Evolutionary conservation across 1,284 basidiomycete species (phyloP), one percentile per base, ranked within the genome.

Genomic region (Fomitiporia mediterranea): DNA sequence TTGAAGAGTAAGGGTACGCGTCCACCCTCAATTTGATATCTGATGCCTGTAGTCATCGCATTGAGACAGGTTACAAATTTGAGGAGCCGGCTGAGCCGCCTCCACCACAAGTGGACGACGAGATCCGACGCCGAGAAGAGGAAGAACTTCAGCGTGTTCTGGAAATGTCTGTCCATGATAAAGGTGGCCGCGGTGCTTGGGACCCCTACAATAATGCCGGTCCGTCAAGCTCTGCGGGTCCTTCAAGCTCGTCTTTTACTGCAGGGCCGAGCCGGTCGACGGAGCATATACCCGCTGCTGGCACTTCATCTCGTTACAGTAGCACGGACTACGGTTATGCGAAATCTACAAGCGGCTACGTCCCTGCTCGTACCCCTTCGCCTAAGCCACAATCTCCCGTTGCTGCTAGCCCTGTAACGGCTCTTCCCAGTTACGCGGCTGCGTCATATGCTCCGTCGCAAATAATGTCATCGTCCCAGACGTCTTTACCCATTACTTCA

Each of bases 61-160:
- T 48, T 9, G 19, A 21, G n/a, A 52, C 51, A 90, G 88, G 82
- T 58, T 87, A 82, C 70, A 86, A 81, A 62, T 92, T 92, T 60
- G 83, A 87, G 54, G 70, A 78, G 15, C 74, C 79, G 0, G 66
- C 76, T 30, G 89, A 92, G 66, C 74, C 83, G 4, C 76, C 81
- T n/a, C 83, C 85, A 0, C 82, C 81, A 0, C 68, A 82, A 13
- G 84, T 85, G 4, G 85, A 91, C 60, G 91, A 92, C 61, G 92
- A 93, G 25, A 82, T 82, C 21, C 79, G 91, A 6, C 79, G 89
- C 23, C 82, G 82, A 51, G 94, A 97, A 68, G 94, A 97, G 66
- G 94, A 96, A 67, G 94, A 97, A 63, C 82, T 98, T 0, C 91
- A 93, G 63, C 83, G 92, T 2, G 94, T 87, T 0, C 75, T 98